A percentile compares a stretch with the other conserved stretches of the same genome.
Evolutionary conservation across 2,329 filamentous ascomycete species (phyloP).

Genomic region (Colletotrichum liaoningense): DNA sequence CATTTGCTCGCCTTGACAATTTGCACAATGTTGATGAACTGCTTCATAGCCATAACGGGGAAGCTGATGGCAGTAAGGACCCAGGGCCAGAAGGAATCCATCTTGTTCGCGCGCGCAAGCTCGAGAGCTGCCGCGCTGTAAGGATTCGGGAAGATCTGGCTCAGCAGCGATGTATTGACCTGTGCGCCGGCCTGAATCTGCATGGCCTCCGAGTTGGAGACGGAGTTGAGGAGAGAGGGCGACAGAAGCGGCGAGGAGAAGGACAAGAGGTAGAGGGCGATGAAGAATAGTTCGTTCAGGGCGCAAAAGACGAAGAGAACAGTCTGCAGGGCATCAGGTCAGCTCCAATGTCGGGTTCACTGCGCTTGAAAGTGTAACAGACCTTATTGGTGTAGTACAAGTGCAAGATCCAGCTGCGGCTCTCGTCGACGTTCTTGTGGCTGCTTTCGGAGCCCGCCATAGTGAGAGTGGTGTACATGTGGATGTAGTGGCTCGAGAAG

Average conservation of each 20-base stretch:
- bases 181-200: slow-evolving; percentile 75
- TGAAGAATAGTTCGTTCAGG: slow-evolving; percentile 97
- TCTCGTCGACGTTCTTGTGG: slow-evolving; percentile 95
- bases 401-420: slow-evolving; percentile 88
- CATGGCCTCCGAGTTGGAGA: slow-evolving; percentile 63
- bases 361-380: neutral
- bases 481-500: slow-evolving; percentile 96
- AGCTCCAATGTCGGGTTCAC: slow-evolving; percentile 12
- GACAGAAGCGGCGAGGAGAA: slow-evolving; percentile 93
- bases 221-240: slow-evolving; percentile 79
- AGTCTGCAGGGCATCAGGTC: slow-evolving; percentile 63
- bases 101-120: slow-evolving; percentile 93
- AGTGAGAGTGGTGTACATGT: slow-evolving; percentile 95
- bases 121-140: slow-evolving; percentile 95
- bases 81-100: slow-evolving; percentile 76
- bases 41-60: slow-evolving; percentile 91
- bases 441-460: slow-evolving; percentile 84
- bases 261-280: slow-evolving; percentile 95
- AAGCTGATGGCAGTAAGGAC: slow-evolving; percentile 83
- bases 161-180: slow-evolving; percentile 75
- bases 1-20: slow-evolving; percentile 92
- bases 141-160: slow-evolving; percentile 85
- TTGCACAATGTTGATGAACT: slow-evolving; percentile 94
- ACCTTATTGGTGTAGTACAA: slow-evolving; percentile 98
- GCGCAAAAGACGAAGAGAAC: slow-evolving; percentile 93